Conservation (phyloP, 139 green algal species). For the Micractinium conductrix region DNA sequence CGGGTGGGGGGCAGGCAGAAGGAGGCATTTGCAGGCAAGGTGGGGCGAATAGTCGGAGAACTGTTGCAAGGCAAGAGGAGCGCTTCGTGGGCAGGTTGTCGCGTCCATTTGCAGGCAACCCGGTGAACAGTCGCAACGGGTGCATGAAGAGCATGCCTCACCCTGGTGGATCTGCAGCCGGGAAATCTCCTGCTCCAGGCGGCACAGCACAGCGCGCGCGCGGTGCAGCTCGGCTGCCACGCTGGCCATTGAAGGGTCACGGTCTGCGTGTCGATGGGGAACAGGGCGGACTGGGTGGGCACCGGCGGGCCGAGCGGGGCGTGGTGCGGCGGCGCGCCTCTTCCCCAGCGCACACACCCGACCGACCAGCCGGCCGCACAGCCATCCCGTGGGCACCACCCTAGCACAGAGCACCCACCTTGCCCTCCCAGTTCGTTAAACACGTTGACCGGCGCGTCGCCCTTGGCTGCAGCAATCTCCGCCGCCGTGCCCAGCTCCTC, state of each 20-base stretch:
- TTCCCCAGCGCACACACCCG: too few species aligned
- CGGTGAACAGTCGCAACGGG: neutral
- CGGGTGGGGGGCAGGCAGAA: neutral
- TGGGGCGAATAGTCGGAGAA: neutral
- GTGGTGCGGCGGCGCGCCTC: neutral
- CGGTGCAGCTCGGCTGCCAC: conserved; percentile 24
- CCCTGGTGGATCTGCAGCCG: conserved; percentile 17
- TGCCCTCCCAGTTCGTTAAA: conserved; percentile 28
- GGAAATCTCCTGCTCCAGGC: conserved; percentile 54
- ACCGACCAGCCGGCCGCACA: too few species aligned
- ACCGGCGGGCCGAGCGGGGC: neutral
- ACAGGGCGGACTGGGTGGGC: neutral
- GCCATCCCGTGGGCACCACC: too few species aligned
- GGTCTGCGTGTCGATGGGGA: neutral
- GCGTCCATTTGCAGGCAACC: too few species aligned
- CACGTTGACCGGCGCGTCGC: conserved; percentile 22
- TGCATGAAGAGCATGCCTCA: neutral
- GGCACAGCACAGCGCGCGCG: conserved; percentile 23
- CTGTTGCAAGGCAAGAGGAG: too few species aligned
- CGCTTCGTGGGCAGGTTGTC: too few species aligned
- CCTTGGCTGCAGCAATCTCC: conserved; percentile 41
- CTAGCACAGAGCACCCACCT: conserved; percentile 23
- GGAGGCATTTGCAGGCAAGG: neutral
- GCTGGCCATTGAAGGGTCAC: neutral
- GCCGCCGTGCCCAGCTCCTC: conserved; percentile 60